Evolutionary conservation across 2,329 filamentous ascomycete species (phyloP).

Genomic region (Aspergillus floridensis): DNA sequence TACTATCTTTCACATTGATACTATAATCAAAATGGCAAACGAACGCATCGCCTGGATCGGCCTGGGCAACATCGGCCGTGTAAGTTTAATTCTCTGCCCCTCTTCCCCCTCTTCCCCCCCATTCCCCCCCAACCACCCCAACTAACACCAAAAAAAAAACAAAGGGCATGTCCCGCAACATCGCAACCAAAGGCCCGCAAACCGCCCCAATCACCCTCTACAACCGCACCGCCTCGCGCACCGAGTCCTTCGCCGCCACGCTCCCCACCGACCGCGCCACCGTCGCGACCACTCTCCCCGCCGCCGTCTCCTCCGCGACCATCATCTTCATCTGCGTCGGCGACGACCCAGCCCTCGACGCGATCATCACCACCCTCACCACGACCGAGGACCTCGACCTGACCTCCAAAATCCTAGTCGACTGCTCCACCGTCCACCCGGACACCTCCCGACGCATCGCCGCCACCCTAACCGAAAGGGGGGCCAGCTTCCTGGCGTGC

Average conservation of each 20-base stretch:
- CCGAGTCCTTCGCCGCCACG: constrained; percentile 60
- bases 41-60: constrained; percentile 65
- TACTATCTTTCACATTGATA: no score
- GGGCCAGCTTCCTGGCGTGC: constrained; percentile 72
- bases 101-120: no score
- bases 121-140: background rate
- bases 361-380: constrained; percentile 59
- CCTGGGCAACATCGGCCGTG: constrained; percentile 83
- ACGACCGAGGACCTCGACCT: constrained; percentile 46
- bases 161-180: constrained; percentile 79
- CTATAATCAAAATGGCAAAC: background rate
- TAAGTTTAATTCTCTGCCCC: constrained; percentile 47
- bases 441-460: constrained; percentile 70
- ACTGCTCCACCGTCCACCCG: constrained; percentile 85
- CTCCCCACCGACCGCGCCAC: constrained; percentile 62
- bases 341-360: constrained; percentile 70
- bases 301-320: constrained; percentile 66
- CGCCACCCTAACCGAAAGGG: constrained; percentile 54
- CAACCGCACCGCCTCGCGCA: constrained; percentile 71
- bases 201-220: constrained; percentile 71
- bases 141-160: constrained; percentile 8
- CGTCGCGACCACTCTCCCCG: constrained; percentile 62
- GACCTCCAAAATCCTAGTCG: constrained; percentile 74
- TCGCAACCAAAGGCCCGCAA: constrained; percentile 72
- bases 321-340: constrained; percentile 79